These are phyloP conservation scores for Oryza officinalis DNA, from an alignment of 176 grass and related monocot species.

Conservation along the genomic window DNA sequence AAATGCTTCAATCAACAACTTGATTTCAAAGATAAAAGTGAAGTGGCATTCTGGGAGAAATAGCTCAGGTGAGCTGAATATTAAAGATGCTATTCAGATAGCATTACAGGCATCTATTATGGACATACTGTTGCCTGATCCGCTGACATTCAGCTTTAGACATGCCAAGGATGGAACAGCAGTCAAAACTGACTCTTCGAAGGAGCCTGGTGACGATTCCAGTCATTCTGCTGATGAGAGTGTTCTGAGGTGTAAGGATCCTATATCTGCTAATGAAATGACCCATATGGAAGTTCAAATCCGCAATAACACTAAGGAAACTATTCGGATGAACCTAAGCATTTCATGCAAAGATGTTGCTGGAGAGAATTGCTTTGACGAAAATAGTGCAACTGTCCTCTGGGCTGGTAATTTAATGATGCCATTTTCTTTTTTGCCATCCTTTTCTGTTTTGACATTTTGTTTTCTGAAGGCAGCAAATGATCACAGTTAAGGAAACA, in stretches of 20 bases:
- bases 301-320: slow-evolving; percentile 93
- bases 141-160: slow-evolving; percentile 88
- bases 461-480: not conserved
- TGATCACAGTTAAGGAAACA: not conserved
- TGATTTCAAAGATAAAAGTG: slow-evolving; percentile 99
- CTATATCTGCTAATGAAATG: slow-evolving; percentile 84
- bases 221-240: slow-evolving; percentile 21
- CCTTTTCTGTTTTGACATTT: not conserved
- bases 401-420: slow-evolving; percentile 68
- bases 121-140: slow-evolving; percentile 94
- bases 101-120: slow-evolving; percentile 91
- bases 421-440: not conserved
- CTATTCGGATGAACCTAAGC: slow-evolving; percentile 77
- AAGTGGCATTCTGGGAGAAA: slow-evolving; percentile 96
- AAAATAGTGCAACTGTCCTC: slow-evolving; percentile 80
- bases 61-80: slow-evolving; percentile 94
- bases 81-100: slow-evolving; percentile 88
- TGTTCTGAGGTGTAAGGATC: slow-evolving; percentile 53
- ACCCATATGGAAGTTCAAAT: slow-evolving; percentile 81
- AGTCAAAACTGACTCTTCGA: slow-evolving; percentile 25
- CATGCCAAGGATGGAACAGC: slow-evolving; percentile 48
- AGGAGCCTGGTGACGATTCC: slow-evolving; percentile 17
- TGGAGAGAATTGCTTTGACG: slow-evolving; percentile 78
- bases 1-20: slow-evolving; percentile 80
- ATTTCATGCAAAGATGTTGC: slow-evolving; percentile 96